These are phyloP conservation scores for Calcarisporium arbuscula DNA, from an alignment of 2,329 filamentous ascomycete genomes.

Conservation along the genomic window DNA sequence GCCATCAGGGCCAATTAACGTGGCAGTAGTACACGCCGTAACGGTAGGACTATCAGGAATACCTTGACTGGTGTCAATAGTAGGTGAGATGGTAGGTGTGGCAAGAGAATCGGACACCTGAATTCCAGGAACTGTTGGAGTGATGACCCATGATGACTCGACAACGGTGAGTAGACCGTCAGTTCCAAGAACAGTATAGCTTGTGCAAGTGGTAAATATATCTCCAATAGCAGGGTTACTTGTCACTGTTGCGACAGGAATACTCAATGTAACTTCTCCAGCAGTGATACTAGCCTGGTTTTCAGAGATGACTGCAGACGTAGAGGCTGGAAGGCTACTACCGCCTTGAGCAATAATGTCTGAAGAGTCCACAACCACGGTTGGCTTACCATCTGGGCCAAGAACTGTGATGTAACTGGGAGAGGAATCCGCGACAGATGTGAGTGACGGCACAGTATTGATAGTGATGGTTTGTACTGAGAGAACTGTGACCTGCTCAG, in stretches of 20 bases:
- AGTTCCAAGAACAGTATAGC: constrained; percentile 22
- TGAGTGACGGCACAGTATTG: constrained; percentile 3
- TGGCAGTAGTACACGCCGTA: constrained; percentile 20
- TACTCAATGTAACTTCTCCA: no score
- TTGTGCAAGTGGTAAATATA: constrained; percentile 11
- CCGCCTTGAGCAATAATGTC: constrained; percentile 8
- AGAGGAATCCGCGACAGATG: constrained; percentile 1
- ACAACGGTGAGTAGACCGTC: constrained; percentile 27
- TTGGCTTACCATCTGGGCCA: constrained; percentile 19
- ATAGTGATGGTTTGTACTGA: constrained; percentile 17
- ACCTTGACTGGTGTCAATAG: constrained; percentile 10
- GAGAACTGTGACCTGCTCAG: constrained; percentile 14
- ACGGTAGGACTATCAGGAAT: constrained; percentile 12
- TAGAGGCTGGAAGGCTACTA: constrained; percentile 9
- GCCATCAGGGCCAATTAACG: constrained; percentile 23
- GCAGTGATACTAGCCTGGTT: no score
- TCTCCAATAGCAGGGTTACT: constrained; percentile 1
- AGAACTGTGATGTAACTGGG: constrained; percentile 12
- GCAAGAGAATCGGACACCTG: background rate
- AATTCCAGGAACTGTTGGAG: constrained; percentile 12
- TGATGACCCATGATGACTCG: constrained; percentile 26
- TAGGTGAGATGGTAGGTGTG: background rate
- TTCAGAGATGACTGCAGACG: constrained; percentile 7
- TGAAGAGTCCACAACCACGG: constrained; percentile 15
- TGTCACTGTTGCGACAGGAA: background rate